phyloP scores from a whole-genome alignment of 2,329 filamentous ascomycete genomes.

The Hyphodiscus sp. region DNA sequence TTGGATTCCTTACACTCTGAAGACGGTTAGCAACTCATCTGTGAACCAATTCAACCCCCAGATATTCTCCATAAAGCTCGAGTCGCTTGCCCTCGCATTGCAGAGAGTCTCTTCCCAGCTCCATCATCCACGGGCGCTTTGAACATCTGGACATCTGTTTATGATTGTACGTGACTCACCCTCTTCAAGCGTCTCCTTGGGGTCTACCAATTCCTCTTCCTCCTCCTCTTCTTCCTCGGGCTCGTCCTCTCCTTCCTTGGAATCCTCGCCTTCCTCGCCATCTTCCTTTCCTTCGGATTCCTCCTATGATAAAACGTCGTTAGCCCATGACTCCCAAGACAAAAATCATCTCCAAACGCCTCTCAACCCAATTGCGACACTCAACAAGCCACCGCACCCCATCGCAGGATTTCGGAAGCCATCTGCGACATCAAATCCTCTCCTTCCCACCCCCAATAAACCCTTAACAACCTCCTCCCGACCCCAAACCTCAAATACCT shows the following conservation, averaged over 20 bases:
- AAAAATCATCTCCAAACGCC: not conserved
- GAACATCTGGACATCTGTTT: no score
- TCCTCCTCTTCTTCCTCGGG: conserved; percentile 53
- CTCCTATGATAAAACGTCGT: conserved; percentile 8
- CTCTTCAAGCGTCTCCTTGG: conserved; percentile 84
- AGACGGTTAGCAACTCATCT: conserved; percentile 19
- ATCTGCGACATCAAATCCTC: not conserved
- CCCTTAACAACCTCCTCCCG: not conserved
- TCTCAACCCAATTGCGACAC: not conserved
- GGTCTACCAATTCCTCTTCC: conserved; percentile 75
- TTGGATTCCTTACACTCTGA: conserved; percentile 85
- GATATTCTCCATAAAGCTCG: not conserved
- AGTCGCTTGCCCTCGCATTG: no score
- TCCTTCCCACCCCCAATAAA: not conserved
- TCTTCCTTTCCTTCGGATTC: conserved; percentile 28
- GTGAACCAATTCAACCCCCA: conserved; percentile 1
- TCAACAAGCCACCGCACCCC: not conserved
- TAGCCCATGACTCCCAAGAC: not conserved
- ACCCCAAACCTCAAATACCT: no score
- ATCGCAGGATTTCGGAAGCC: not conserved
- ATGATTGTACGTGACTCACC: conserved; percentile 53
- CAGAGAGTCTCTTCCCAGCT: not conserved
- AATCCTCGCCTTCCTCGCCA: conserved; percentile 37
- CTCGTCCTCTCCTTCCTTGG: conserved; percentile 41
- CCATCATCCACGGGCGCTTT: not conserved